Evolutionary conservation across 345 rosid genomes (phyloP).

Genomic region (Gossypium mustelinum): DNA sequence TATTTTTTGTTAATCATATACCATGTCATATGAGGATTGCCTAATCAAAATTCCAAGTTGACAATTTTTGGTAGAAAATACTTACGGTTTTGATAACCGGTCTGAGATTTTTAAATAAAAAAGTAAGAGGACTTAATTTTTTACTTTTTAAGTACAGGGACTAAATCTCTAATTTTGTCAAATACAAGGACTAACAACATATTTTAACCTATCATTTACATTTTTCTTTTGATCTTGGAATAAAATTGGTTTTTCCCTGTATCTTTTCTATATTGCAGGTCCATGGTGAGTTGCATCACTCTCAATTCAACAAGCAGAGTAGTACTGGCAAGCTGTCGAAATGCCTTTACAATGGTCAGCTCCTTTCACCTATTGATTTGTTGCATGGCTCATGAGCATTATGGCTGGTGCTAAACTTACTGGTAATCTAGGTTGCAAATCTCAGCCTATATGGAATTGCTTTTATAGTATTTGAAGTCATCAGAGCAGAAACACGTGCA

Average conservation of each 20-base stretch:
- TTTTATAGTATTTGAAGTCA: conserved; percentile 54
- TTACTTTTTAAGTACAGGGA: too few species aligned
- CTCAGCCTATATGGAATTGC: conserved; percentile 83
- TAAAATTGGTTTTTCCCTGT: background rate
- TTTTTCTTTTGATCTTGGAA: background rate
- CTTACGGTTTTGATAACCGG: too few species aligned
- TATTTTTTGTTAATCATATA: too few species aligned
- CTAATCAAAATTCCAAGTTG: too few species aligned
- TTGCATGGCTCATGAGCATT: conserved; percentile 10
- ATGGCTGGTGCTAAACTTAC: conserved; percentile 11
- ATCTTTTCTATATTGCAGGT: conserved; percentile 45
- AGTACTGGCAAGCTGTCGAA: conserved; percentile 81
- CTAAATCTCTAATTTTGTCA: too few species aligned
- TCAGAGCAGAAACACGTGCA: conserved; percentile 41
- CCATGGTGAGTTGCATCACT: conserved; percentile 89
- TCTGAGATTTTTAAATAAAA: too few species aligned
- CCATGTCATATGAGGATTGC: too few species aligned
- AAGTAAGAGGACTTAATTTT: too few species aligned
- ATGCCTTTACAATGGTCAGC: conserved; percentile 91
- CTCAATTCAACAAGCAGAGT: conserved; percentile 85
- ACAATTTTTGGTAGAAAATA: too few species aligned
- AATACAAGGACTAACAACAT: too few species aligned
- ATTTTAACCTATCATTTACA: background rate
- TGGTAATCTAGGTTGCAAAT: conserved; percentile 67
- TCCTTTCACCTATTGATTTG: conserved; percentile 19